Base-by-base conservation (phyloP, 2,329 filamentous ascomycete genomes). In the Rhexocercosporidium sp. region DNA sequence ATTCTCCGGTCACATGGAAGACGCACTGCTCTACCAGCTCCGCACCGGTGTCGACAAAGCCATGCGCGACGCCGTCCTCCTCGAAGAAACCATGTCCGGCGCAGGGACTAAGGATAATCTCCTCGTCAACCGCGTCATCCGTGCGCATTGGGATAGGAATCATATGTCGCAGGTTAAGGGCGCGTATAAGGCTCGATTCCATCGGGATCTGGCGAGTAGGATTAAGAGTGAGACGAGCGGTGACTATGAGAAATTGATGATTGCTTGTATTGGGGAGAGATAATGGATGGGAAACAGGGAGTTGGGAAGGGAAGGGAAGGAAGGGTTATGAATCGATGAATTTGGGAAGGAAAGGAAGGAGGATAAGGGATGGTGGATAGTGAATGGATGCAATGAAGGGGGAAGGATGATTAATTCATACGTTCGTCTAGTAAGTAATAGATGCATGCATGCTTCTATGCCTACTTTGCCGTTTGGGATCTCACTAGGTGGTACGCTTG, bases 1-100 rank as follows among this genome's bases (percentile, higher is more conserved):
- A 75, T 97, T 97, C 80, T 92, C 90, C 0, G 95, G 95, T 0
- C 95, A 98, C 77, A 97, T 98, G 94, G 85, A 94, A 77, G 87
- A 92, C 18, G 93, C 93, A 0, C 85, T 98, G 0, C 81, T 96
- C 29, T 89, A 89, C 77, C 93, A 97, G 78, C 82, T 97, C n/a
- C 86, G 86, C 12, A 84, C 90, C 14, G 95, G 92, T 2, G 82
- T 87, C 6, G 93, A 97, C 79, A 92, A 91, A 71, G 93, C 92
- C 66, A 91, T 92, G 84, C 90, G 93, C 71, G 94, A 97, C 74
- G 96, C 94, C 0, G 82, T 86, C 25, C 82, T 93, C 4, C 84
- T 98, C n/a, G 94, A 97, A 77, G 91, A 92, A 16, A 85, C 91
- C 18, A 98, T 98, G 95, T 86, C 88, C 1, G 96, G 95, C 0